Conservation (phyloP, 768 basidiomycete species). For the Tubosaeta sp. region DNA sequence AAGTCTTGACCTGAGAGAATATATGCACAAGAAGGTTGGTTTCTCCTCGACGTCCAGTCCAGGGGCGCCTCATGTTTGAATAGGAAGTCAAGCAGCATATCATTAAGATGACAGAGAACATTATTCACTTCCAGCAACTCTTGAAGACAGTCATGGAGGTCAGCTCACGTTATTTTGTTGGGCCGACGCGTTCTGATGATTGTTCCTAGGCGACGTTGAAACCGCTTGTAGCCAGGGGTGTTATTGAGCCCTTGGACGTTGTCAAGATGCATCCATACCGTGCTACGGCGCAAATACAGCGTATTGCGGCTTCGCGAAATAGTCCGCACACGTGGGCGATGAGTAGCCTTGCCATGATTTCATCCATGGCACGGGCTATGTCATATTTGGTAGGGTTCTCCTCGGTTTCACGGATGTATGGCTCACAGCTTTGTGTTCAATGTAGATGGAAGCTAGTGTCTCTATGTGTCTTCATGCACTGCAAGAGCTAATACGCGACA, state of each 20-base stretch:
- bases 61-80: slow-evolving; percentile 1
- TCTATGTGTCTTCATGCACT: slow-evolving; percentile 72
- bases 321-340: slow-evolving; percentile 44
- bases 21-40: slow-evolving; percentile 81
- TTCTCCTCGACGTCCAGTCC: not conserved
- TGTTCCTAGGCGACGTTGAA: slow-evolving; percentile 31
- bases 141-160: slow-evolving; percentile 76
- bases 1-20: slow-evolving; percentile 80
- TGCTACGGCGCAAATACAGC: slow-evolving; percentile 40
- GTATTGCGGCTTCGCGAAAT: slow-evolving; percentile 35
- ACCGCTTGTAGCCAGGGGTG: slow-evolving; percentile 30
- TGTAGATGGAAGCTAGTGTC: slow-evolving; percentile 77
- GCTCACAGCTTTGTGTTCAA: not conserved
- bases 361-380: slow-evolving; percentile 74
- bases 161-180: slow-evolving; percentile 17
- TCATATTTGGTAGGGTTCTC: slow-evolving; percentile 66
- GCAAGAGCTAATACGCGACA: slow-evolving; percentile 44
- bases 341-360: slow-evolving; percentile 48
- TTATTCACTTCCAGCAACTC: slow-evolving; percentile 61
- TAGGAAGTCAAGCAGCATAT: slow-evolving; percentile 77
- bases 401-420: not conserved
- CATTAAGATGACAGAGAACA: slow-evolving; percentile 65
- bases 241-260: slow-evolving; percentile 55
- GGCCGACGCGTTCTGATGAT: slow-evolving; percentile 1
- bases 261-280: slow-evolving; percentile 63